These are phyloP conservation scores for Tetrahymena borealis DNA, from an alignment of 73 alveolate genomes.

Conservation along the genomic window DNA sequence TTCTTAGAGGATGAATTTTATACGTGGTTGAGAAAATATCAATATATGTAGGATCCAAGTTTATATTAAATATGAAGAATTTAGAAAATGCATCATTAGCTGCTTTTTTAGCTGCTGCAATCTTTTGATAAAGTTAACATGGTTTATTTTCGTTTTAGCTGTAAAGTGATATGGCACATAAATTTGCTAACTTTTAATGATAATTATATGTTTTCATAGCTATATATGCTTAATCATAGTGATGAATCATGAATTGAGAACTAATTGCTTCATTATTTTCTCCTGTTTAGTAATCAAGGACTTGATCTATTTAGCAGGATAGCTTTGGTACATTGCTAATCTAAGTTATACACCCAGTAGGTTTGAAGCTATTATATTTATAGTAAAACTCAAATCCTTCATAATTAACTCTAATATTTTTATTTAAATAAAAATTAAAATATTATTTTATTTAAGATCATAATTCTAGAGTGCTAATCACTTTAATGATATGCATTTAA, in stretches of 20 bases:
- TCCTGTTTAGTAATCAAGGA: neutral
- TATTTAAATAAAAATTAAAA: too few species aligned
- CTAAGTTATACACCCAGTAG: neutral
- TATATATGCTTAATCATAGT: neutral
- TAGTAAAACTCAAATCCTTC: neutral
- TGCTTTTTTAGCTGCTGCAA: neutral
- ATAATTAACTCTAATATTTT: too few species aligned
- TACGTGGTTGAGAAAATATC: neutral
- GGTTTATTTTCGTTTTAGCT: neutral
- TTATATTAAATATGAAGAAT: neutral
- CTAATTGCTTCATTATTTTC: neutral
- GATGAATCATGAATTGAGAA: neutral
- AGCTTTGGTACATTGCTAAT: neutral
- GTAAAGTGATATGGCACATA: neutral
- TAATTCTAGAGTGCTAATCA: too few species aligned
- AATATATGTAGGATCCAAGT: neutral
- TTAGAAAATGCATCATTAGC: neutral
- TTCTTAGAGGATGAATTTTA: neutral
- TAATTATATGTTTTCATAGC: neutral
- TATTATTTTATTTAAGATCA: too few species aligned
- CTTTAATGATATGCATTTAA: too few species aligned
- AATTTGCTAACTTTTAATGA: neutral
- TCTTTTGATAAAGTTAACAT: neutral
- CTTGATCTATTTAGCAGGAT: neutral
- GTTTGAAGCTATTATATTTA: neutral